Base-by-base conservation (phyloP, 225 moss, liverwort and hornwort genomes). In the Bryoerythrophyllum caledonicum region DNA sequence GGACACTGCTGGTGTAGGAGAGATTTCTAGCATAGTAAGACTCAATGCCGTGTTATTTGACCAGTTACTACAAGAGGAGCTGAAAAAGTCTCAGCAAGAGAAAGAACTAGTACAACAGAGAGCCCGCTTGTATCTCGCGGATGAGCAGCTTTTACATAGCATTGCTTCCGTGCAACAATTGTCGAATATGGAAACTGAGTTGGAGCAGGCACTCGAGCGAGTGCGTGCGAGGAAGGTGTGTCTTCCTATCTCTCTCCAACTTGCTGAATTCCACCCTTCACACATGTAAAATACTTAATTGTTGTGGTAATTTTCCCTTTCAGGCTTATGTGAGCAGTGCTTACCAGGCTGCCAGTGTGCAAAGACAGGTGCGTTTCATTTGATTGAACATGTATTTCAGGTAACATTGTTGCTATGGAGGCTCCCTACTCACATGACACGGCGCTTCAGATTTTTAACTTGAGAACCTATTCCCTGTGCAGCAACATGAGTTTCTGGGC, bases 311-410 rank as follows among this genome's bases (percentile, higher is more conserved):
- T 60, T 32, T 41, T 71, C 52, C 30, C 8, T 35, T 77, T 28
- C 87, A 87, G 87, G 81, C 70, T 23, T 79, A 87, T 71, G 83
- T 87, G 70, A 87, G 87, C 70, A 87, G 87, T 84, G 83, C 87
- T 8, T 87, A 81, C 53, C 79, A 87, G 76, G 81, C 87, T 70
- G 76, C 75, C 19, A 86, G 64, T 63, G 79, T 84, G 70, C 83
- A 84, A 71, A 79, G 81, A 87, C 87, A 86, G 86, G 86, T 86
- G 37, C 64, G 51, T 46, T 38, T 25, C 37, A 46, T 57, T 56
- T 26, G 25, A 46, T 62, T 75, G 46, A 17, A 49, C 4, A 44
- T 15, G 4, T 54, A 9, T 72, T 61, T 49, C 28, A 27, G 30
- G 20, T 46, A 13, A 24, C 34, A 19, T 9, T 27, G 4, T 32